Evolutionary conservation across 2,329 filamentous ascomycete species (phyloP), one percentile per base, ranked within the genome.

Genomic region (Nothopassalora personata): DNA sequence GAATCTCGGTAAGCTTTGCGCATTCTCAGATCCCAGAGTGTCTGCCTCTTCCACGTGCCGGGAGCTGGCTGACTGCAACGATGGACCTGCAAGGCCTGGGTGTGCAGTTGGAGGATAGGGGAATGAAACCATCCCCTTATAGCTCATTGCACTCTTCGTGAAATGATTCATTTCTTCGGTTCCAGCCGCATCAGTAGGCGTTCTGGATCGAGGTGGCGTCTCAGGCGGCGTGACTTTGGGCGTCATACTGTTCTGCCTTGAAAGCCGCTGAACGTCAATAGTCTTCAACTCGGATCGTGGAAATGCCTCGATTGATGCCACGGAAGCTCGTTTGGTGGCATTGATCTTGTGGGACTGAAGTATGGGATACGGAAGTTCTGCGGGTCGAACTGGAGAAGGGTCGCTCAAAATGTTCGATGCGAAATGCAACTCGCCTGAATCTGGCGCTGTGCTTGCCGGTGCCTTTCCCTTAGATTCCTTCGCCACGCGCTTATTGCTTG

Each of bases 281-380:
- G 67, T 72, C 54, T 68, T 65, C 47, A 73, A 54, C 46, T 70
- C 60, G 19, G 65, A 63, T 36, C 71, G 69, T n/a, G 71, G 62
- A 53, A 68, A 68, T 7, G 62, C 64, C 47, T 71, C 72, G 34
- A 75, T 71, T 8, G 68, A 72, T 1, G 71, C 66, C 18, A 69
- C 54, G 18, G 72, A 74, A 5, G 72, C 73, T 43, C 72, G 67
- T 27, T 70, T 71, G 53, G 67, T 52, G 5, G 52, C 47, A 48
- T 58, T 9, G 10, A 27, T 49, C 46, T 30, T 49, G 46, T 49
- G 46, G n/a, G 46, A 49, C 15, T 28, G 18, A 28, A 18, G 18
- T 49, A 27, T n/a, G 27, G 23, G 46, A 18, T 3, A 4, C 3
- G 19, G 5, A n/a, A 43, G 8, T 18, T 43, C 15, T 18, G 13